A percentile compares a stretch with the other conserved stretches of the same genome.
Evolutionary conservation across 2,329 filamentous ascomycete species (phyloP).

Genomic region (Cladosporium sp.): DNA sequence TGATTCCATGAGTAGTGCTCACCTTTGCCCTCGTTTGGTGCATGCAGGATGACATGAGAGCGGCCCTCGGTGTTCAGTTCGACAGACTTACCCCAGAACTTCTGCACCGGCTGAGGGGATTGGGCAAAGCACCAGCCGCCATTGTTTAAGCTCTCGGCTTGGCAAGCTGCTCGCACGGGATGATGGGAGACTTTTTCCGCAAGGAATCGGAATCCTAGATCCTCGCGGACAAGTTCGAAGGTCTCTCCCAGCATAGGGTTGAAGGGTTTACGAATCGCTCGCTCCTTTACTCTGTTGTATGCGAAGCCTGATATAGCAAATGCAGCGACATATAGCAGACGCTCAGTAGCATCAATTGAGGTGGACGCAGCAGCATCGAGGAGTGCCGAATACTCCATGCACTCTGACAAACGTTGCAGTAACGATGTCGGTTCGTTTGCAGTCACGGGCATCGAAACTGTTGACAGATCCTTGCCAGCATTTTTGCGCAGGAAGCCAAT

Average conservation of each 20-base stretch:
- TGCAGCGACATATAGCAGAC: constrained; percentile 80
- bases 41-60: constrained; percentile 73
- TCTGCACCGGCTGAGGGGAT: constrained; percentile 84
- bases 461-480: constrained; percentile 94
- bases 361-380: constrained; percentile 68
- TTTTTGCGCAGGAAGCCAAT: constrained; percentile 96
- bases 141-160: constrained; percentile 65
- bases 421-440: constrained; percentile 90
- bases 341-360: constrained; percentile 59
- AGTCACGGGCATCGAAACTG: constrained; percentile 96
- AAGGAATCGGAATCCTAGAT: constrained; percentile 85
- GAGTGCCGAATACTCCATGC: constrained; percentile 84
- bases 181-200: constrained; percentile 94
- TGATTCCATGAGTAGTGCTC: constrained; percentile 88
- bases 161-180: constrained; percentile 87
- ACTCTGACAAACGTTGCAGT: constrained; percentile 84
- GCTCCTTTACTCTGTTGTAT: constrained; percentile 78
- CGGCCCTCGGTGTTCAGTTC: constrained; percentile 93
- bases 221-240: constrained; percentile 85
- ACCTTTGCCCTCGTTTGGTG: constrained; percentile 50
- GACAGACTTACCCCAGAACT: constrained; percentile 97
- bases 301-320: constrained; percentile 90
- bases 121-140: constrained; percentile 86
- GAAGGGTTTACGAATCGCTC: constrained; percentile 92
- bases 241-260: constrained; percentile 97